Evolutionary conservation across 2,329 filamentous ascomycete genomes (phyloP).

Genomic region (Meredithiella fracta): DNA sequence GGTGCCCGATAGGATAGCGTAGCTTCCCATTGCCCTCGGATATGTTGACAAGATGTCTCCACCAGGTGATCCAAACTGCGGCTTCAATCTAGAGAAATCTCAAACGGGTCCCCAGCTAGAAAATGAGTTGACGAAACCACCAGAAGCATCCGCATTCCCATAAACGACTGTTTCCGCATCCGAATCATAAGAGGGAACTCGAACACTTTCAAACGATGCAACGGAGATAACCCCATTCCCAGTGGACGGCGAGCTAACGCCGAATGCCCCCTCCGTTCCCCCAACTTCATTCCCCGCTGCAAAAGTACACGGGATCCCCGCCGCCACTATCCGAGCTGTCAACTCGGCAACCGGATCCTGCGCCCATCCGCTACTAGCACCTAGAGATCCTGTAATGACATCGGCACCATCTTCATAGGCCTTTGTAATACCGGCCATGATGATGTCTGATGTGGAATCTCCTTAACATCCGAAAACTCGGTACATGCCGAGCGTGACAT

Average conservation of each 20-base stretch:
- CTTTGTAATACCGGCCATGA: conserved; percentile 18
- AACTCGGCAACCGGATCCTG: conserved; percentile 7
- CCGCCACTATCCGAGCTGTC: conserved; percentile 16
- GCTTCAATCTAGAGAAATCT: conserved; percentile 18
- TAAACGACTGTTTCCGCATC: conserved; percentile 10
- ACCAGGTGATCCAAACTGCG: conserved; percentile 21
- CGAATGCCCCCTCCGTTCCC: conserved; percentile 32
- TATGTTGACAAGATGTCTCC: conserved; percentile 23
- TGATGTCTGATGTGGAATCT: conserved; percentile 13
- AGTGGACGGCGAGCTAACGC: conserved; percentile 17
- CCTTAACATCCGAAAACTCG: conserved; percentile 15
- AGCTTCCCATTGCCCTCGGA: conserved; percentile 16
- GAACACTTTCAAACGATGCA: conserved; percentile 18
- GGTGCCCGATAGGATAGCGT: conserved; percentile 30
- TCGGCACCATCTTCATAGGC: conserved; percentile 19
- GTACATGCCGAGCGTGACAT: conserved; percentile 17
- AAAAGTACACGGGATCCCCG: conserved; percentile 32
- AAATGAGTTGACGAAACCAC: neutral
- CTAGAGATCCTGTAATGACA: conserved; percentile 19
- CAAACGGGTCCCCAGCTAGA: conserved; percentile 13
- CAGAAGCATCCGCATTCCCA: conserved; percentile 9
- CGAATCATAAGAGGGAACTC: conserved; percentile 10
- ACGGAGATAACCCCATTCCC: conserved; percentile 20
- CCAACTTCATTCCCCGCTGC: conserved; percentile 31
- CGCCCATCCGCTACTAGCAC: neutral